These are phyloP conservation scores for Stephania cephalantha DNA, from an alignment of 164 flowering plant species.

Conservation along the genomic window DNA sequence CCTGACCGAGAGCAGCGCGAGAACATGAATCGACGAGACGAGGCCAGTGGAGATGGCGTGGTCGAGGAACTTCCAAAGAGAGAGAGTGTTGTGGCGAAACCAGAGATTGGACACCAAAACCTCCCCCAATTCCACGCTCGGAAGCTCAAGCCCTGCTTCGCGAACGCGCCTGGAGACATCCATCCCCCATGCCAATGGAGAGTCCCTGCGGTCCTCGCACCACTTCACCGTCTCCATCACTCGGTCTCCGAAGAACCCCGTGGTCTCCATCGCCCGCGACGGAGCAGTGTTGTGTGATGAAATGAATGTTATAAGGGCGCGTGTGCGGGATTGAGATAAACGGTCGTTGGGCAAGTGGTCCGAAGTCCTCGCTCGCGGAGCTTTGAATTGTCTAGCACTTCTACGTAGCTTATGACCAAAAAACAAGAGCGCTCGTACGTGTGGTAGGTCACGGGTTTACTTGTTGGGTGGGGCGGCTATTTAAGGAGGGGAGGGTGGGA, in stretches of 20 bases:
- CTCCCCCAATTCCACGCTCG: slow-evolving; percentile 43
- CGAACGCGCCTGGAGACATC: slow-evolving; percentile 30
- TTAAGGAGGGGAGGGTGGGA: no score
- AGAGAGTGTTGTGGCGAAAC: slow-evolving; percentile 36
- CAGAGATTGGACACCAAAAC: slow-evolving; percentile 41
- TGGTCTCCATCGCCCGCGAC: not conserved
- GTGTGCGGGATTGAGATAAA: no score
- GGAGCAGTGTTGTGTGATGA: no score
- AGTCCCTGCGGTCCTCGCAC: slow-evolving; percentile 33
- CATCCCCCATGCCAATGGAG: slow-evolving; percentile 41
- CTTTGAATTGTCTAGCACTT: no score
- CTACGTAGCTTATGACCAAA: no score
- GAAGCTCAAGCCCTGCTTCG: slow-evolving; percentile 25
- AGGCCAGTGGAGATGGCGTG: slow-evolving; percentile 42
- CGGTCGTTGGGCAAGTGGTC: no score
- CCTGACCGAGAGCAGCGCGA: slow-evolving; percentile 59
- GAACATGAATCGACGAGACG: slow-evolving; percentile 49
- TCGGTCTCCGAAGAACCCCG: slow-evolving; percentile 26
- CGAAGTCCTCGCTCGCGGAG: no score
- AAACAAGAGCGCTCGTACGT: no score
- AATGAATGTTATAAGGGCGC: no score
- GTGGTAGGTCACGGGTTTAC: no score
- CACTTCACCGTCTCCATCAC: slow-evolving; percentile 34
- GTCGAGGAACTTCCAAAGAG: slow-evolving; percentile 53
- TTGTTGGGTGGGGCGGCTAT: no score